Conservation (phyloP, 805 yeast species). For the Suhomyces prunicola region DNA sequence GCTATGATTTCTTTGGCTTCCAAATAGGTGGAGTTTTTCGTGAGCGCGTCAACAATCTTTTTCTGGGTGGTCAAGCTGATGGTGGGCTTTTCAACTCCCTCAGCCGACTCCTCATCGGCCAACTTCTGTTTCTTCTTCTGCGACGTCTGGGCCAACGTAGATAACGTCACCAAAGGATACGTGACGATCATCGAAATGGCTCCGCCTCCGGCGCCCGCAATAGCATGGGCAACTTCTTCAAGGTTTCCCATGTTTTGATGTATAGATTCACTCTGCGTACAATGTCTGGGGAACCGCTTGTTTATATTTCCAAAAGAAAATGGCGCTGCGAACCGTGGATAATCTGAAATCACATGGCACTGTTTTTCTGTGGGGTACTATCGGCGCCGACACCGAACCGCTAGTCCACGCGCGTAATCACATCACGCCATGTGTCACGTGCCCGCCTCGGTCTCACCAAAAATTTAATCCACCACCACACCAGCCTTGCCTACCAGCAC, state of each 20-base stretch:
- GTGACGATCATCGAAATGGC: slow-evolving; percentile 83
- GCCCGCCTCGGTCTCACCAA: neutral
- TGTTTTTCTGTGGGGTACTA: slow-evolving; percentile 2
- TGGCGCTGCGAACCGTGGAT: slow-evolving; percentile 10
- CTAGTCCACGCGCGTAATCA: neutral
- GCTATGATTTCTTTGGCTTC: slow-evolving; percentile 43
- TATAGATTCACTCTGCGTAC: neutral
- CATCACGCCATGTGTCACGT: neutral
- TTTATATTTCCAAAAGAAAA: slow-evolving; percentile 5
- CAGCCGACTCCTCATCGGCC: slow-evolving; percentile 8
- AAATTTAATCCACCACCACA: neutral
- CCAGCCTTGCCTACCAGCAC: neutral
- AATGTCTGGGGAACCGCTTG: neutral
- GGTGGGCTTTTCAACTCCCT: neutral
- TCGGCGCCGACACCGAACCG: neutral
- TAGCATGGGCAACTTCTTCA: slow-evolving; percentile 75
- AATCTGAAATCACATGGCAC: slow-evolving; percentile 4
- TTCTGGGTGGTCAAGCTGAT: slow-evolving; percentile 14
- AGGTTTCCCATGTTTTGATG: slow-evolving; percentile 27
- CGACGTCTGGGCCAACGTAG: slow-evolving; percentile 84
- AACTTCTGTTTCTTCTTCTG: slow-evolving; percentile 22
- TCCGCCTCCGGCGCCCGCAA: slow-evolving; percentile 94
- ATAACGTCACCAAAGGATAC: slow-evolving; percentile 82
- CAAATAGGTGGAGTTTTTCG: slow-evolving; percentile 15
- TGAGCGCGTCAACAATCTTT: slow-evolving; percentile 14